These are phyloP conservation scores for Chlorella vulgaris DNA, from an alignment of 139 green algal genomes.

Conservation along the genomic window DNA sequence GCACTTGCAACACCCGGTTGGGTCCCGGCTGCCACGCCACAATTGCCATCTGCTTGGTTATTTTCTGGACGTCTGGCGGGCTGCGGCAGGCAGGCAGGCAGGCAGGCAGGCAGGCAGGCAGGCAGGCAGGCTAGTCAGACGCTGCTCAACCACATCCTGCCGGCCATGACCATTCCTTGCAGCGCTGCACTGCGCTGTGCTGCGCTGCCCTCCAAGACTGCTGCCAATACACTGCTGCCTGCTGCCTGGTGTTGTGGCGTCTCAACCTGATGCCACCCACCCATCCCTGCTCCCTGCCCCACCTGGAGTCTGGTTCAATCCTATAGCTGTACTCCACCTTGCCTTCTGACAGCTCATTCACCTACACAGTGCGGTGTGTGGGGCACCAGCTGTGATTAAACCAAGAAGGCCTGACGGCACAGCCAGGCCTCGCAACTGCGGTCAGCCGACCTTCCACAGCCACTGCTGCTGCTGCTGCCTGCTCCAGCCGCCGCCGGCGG, in stretches of 20 bases:
- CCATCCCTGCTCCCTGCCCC: not conserved
- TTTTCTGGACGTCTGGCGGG: slow-evolving; percentile 83
- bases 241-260: not conserved
- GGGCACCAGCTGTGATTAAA: not conserved
- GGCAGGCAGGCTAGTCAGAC: too few species aligned
- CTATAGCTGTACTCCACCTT: slow-evolving; percentile 83
- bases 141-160: too few species aligned
- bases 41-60: slow-evolving; percentile 94
- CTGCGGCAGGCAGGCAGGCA: not conserved
- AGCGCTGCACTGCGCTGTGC: too few species aligned
- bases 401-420: too few species aligned
- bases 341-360: slow-evolving; percentile 78
- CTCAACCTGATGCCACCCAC: not conserved
- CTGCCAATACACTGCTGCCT: not conserved
- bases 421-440: not conserved
- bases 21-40: slow-evolving; percentile 93
- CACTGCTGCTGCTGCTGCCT: too few species aligned
- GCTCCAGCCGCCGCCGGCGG: too few species aligned
- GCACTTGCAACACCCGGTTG: slow-evolving; percentile 84
- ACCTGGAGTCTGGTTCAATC: slow-evolving; percentile 60
- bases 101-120: not conserved
- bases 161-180: too few species aligned
- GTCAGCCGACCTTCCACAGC: too few species aligned
- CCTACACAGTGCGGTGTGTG: slow-evolving; percentile 32
- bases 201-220: too few species aligned